phyloP scores from a whole-genome alignment of 108 stramenopile species.

The Schizochytrium sp. region DNA sequence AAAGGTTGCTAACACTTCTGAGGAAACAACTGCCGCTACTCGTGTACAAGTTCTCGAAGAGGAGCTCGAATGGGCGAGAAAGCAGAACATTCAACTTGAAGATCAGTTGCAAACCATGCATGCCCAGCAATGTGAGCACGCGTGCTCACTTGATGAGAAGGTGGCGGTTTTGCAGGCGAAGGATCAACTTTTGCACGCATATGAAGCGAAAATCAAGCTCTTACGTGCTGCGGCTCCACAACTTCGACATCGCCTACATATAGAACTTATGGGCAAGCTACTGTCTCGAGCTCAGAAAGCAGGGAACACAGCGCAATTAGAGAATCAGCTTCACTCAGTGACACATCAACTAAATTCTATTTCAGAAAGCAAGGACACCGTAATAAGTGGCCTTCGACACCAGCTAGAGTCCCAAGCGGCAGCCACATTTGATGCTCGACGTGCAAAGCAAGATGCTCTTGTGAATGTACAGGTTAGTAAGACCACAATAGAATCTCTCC shows the following conservation, averaged over 20 bases:
- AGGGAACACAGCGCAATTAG: not conserved
- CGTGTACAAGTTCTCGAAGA: not conserved
- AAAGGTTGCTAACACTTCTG: not conserved
- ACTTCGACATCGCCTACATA: not conserved
- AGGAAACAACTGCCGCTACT: not conserved
- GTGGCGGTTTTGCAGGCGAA: not conserved
- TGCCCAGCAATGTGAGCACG: not conserved
- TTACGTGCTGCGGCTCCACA: not conserved
- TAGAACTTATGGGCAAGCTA: constrained; percentile 10
- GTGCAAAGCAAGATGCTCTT: constrained; percentile 10
- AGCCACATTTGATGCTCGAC: not conserved
- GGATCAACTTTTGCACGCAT: constrained; percentile 14
- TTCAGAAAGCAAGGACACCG: not conserved
- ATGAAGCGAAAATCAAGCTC: not conserved
- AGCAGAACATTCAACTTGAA: not conserved
- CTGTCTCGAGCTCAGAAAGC: not conserved
- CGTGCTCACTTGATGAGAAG: constrained; percentile 1
- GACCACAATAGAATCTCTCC: not conserved
- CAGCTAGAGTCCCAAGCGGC: not conserved
- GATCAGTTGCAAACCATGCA: not conserved
- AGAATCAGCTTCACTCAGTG: not conserved
- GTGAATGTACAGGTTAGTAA: not conserved
- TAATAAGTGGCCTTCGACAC: not conserved
- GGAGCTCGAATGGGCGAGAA: not conserved
- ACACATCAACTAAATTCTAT: too few species aligned